Evolutionary conservation across 805 yeast genomes (phyloP).

Genomic region (Lipomyces kockii): DNA sequence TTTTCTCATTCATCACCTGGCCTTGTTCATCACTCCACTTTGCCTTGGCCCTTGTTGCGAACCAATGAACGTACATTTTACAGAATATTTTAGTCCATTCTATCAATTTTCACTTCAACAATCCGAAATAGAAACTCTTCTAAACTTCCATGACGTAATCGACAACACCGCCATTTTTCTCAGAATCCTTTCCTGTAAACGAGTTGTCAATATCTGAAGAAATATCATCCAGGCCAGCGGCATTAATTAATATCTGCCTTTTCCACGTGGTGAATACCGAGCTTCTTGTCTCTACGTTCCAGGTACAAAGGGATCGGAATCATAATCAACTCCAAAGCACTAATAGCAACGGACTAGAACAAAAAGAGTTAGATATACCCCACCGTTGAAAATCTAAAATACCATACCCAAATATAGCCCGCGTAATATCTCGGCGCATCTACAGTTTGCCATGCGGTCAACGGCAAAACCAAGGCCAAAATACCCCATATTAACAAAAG

Average conservation of each 20-base stretch:
- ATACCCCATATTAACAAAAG: conserved; percentile 26
- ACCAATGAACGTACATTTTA: too few relatives aligned
- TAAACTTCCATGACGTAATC: neutral
- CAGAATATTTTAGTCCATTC: too few relatives aligned
- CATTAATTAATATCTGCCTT: neutral
- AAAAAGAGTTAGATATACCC: neutral
- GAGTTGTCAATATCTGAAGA: conserved; percentile 34
- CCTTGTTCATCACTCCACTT: too few relatives aligned
- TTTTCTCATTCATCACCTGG: too few relatives aligned
- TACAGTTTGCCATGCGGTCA: conserved; percentile 32
- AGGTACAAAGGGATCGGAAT: conserved; percentile 24
- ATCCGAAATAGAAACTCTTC: neutral
- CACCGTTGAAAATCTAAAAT: neutral
- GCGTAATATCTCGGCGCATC: conserved; percentile 29
- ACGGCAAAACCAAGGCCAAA: conserved; percentile 26
- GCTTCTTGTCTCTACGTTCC: conserved; percentile 24
- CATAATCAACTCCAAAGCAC: conserved; percentile 24
- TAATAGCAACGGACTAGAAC: conserved; percentile 8
- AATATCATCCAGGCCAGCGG: conserved; percentile 42
- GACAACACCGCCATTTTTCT: neutral
- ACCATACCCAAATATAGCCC: conserved; percentile 17
- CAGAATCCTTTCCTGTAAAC: neutral
- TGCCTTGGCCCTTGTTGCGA: too few relatives aligned
- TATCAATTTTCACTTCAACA: too few relatives aligned
- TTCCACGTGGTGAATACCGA: conserved; percentile 22